Evolutionary conservation across 2,329 filamentous ascomycete genomes (phyloP), one percentile per base, ranked within the genome.

Genomic region (Fusarium xyrophilum): DNA sequence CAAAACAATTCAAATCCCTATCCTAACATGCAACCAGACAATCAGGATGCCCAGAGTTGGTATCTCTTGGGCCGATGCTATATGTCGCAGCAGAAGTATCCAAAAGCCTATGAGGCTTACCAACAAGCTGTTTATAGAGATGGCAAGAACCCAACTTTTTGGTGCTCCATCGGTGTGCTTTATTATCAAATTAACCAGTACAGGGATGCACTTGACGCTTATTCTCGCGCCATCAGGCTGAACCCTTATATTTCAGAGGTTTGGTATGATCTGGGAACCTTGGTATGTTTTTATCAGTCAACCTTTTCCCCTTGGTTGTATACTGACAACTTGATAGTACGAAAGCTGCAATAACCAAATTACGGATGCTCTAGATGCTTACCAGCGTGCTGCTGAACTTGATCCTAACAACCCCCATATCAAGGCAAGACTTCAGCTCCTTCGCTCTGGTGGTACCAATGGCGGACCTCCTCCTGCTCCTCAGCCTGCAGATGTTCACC

Each of bases 171-270:
- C 77, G 96, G 96, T 78, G 96, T 99, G 19, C 86, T 99, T 63
- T 99, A 99, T 80, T 99, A 98, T 82, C 96, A 98, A 81, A 99
- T 99, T 83, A 99, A 98, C 81, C 96, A 99, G 82, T 99, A 99
- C 81, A 90, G 96, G 62, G 96, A 99, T 83, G 96, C 96, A 6
- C 87, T 99, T 55, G 96, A 99, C 82, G 96, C 96, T 39, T 99
- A 98, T 81, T 97, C 94, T 65, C 92, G 96, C 64, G 96, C 96
- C 47, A 99, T 98, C 74, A 91, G 96, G 58, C 82, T 99, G 74
- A 99, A 98, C 78, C 96, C 96, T 8, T 97, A 97, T 83, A 98
- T 99, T 69, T 97, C 94, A 4, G 96, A 99, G 79, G 96, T 99
- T 53, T 99, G 96, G 96, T 99, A 98, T 79, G 96, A 99, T 79